Evolutionary conservation across 192 early-diverging fungal genomes (phyloP), one percentile per base, ranked within the genome.

Genomic region (Pilobolus umbonatus): DNA sequence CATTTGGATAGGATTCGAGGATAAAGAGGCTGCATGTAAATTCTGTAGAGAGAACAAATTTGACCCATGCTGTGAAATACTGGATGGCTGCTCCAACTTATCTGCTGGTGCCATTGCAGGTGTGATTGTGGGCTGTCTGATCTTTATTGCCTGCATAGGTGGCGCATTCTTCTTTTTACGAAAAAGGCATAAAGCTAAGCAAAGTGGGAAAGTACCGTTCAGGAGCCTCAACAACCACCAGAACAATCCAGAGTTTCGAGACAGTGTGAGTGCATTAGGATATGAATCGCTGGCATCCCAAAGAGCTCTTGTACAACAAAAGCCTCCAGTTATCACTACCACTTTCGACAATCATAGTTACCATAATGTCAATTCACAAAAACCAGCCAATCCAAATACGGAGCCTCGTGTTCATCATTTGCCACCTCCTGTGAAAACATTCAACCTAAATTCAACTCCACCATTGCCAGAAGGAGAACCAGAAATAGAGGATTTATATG

Each of bases 401-500:
- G n/a, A n/a, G n/a, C n/a, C n/a, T n/a, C n/a, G n/a, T n/a, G n/a
- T n/a, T n/a, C n/a, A n/a, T n/a, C n/a, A n/a, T n/a, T 17, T 35
- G 22, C 51, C 51, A 5, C 52, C 52, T 1, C 52, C 52, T 7
- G 19, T 31, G 12, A 34, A 26, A 24, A 58, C 39, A 30, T 34
- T 31, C 17, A 35, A 19, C 36, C 31, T 7, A 31, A 39, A 21
- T 30, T n/a, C 34, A 28, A 52, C 35, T 17, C 5, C 29, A 19
- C 17, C 52, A 54, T 35, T 19, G 15, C 25, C 44, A 3, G 44
- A 31, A 29, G 24, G 12, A 55, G 4, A 24, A 7, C 32, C 30
- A 30, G 43, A 53, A 42, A 39, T 68, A n/a, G 62, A 65, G 38
- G 69, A 66, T 19, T 62, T 67, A 12, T 72, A 59, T 55, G 47